phyloP scores from a whole-genome alignment of 768 basidiomycete genomes.

The Leccinellum albellum region DNA sequence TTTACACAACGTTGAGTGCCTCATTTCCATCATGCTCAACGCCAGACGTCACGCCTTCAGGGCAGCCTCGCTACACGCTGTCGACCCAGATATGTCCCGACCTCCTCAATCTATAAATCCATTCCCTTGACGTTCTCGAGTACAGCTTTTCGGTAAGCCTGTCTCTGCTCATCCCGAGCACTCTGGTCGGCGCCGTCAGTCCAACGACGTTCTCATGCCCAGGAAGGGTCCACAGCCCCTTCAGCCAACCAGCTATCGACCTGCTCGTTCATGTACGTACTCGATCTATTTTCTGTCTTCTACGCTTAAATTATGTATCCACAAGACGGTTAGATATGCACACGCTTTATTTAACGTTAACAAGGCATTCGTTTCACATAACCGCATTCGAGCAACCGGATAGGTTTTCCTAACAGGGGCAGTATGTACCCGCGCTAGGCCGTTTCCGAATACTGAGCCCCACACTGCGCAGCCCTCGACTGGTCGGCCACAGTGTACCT shows the following conservation, averaged over 20 bases:
- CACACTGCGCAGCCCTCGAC: neutral
- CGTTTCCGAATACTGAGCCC: neutral
- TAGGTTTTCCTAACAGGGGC: neutral
- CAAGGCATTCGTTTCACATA: constrained; percentile 1
- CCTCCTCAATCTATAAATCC: neutral
- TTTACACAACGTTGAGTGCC: neutral
- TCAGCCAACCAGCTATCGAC: neutral
- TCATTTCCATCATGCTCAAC: constrained; percentile 4
- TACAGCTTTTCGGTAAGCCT: neutral
- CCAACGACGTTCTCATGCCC: constrained; percentile 1
- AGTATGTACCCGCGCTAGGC: neutral
- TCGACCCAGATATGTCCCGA: neutral
- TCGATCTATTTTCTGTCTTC: neutral
- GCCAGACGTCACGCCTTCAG: constrained; percentile 1
- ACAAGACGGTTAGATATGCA: neutral
- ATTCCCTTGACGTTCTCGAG: neutral
- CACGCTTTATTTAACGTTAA: neutral
- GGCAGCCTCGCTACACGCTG: neutral
- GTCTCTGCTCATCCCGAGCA: neutral
- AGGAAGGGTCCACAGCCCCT: constrained; percentile 1
- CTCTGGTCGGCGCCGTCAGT: neutral
- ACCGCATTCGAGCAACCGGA: neutral
- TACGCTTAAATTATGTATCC: neutral
- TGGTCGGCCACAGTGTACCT: neutral
- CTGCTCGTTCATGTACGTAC: constrained; percentile 13